Percentiles rank a stretch among this genome's conserved stretches.
phyloP scores from a whole-genome alignment of 768 basidiomycete species.

The Steccherinum ochraceum region DNA sequence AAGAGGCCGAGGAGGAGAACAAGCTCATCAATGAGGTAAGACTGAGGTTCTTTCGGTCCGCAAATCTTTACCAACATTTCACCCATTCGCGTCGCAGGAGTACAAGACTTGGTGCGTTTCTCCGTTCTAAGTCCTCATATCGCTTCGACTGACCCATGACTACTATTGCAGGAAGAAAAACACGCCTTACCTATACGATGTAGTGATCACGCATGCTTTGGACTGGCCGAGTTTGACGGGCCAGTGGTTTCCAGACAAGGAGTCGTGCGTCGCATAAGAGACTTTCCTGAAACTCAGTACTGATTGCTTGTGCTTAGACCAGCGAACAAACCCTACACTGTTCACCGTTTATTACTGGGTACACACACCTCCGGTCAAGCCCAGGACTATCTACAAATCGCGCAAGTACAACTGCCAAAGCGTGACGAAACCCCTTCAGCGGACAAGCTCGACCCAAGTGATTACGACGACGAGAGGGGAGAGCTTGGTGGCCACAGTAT shows the following conservation, averaged over 20 bases:
- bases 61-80: neutral
- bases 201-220: constrained; percentile 94
- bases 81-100: constrained; percentile 39
- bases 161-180: constrained; percentile 75
- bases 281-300: neutral
- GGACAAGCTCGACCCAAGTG: constrained; percentile 69
- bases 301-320: constrained; percentile 44
- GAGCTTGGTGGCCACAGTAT: constrained; percentile 92
- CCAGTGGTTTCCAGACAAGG: constrained; percentile 98
- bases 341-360: constrained; percentile 90
- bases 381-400: constrained; percentile 94
- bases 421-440: constrained; percentile 60
- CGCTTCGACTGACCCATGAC: neutral
- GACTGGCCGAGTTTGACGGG: constrained; percentile 98
- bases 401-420: constrained; percentile 89
- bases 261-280: constrained; percentile 55
- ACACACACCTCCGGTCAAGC: constrained; percentile 96
- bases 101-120: constrained; percentile 72
- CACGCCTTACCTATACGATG: constrained; percentile 95
- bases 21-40: constrained; percentile 80
- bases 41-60: neutral
- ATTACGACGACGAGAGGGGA: constrained; percentile 90
- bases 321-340: constrained; percentile 87
- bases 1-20: constrained; percentile 85
- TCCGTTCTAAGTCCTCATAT: neutral